These are phyloP conservation scores for Ceriops decandra DNA, from an alignment of 345 rosid species.

Conservation along the genomic window DNA sequence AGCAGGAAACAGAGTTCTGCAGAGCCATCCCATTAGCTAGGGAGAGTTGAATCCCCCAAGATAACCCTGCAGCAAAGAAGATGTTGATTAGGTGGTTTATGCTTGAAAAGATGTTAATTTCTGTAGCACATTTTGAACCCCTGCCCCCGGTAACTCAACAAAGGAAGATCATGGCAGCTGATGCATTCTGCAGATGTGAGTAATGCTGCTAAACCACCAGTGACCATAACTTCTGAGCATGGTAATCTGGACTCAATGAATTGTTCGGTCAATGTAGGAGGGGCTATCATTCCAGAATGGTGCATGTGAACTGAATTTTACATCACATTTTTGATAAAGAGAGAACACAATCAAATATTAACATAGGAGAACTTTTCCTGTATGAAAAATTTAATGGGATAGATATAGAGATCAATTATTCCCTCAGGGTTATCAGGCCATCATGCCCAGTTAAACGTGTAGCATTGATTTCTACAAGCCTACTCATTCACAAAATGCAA, in stretches of 20 bases:
- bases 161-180: conserved; percentile 22
- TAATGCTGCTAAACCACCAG: conserved; percentile 11
- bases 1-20: conserved; percentile 55
- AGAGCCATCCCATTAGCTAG: conserved; percentile 61
- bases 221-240: conserved; percentile 9
- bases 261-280: conserved; percentile 14
- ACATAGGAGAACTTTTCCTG: too few relatives aligned
- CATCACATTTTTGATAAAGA: too few relatives aligned
- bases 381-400: too few relatives aligned
- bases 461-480: not conserved
- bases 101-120: conserved; percentile 42
- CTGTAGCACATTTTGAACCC: conserved; percentile 41
- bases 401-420: too few relatives aligned
- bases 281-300: not conserved
- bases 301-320: too few relatives aligned
- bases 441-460: not conserved
- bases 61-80: conserved; percentile 92
- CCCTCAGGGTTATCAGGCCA: not conserved
- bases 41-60: conserved; percentile 55
- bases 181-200: conserved; percentile 6
- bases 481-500: not conserved
- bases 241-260: conserved; percentile 9
- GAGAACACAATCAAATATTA: too few relatives aligned
- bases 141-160: conserved; percentile 44
- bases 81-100: conserved; percentile 75